Evolutionary conservation across 306 rosid species (phyloP).

Genomic region (Vachellia collinsii): DNA sequence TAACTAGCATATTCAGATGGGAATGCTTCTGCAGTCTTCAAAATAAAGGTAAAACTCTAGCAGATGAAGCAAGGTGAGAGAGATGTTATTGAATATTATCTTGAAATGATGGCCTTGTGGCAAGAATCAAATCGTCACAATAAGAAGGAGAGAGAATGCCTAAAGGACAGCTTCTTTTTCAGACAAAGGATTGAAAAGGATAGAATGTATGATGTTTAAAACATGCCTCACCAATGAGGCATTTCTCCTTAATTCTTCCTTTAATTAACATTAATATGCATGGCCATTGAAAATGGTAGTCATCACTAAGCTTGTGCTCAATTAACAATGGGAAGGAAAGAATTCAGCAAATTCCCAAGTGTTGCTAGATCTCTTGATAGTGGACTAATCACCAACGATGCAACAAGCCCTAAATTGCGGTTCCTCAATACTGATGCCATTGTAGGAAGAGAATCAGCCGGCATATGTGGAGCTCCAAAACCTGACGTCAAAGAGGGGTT

Average conservation of each 20-base stretch:
- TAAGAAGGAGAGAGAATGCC: neutral
- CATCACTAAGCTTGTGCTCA: neutral
- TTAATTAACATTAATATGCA: neutral
- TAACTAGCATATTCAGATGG: neutral
- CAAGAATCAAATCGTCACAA: neutral
- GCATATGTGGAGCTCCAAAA: too few species aligned
- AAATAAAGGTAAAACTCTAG: neutral
- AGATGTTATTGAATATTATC: neutral
- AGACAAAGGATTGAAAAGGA: neutral
- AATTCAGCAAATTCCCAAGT: neutral
- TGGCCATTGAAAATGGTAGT: neutral
- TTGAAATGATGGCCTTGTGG: neutral
- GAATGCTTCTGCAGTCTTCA: neutral
- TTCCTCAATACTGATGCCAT: neutral
- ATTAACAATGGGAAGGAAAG: neutral
- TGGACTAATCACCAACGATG: neutral
- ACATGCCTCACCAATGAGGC: neutral
- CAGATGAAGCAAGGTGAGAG: neutral
- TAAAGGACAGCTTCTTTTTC: neutral
- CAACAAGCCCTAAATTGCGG: neutral
- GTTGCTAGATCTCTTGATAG: neutral
- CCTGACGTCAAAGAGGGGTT: neutral
- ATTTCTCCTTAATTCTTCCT: too few species aligned
- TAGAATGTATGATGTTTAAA: too few species aligned
- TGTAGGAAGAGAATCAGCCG: too few species aligned